Conservation (phyloP, 169 alveolate genomes). For the Plasmodium knowlesi region DNA sequence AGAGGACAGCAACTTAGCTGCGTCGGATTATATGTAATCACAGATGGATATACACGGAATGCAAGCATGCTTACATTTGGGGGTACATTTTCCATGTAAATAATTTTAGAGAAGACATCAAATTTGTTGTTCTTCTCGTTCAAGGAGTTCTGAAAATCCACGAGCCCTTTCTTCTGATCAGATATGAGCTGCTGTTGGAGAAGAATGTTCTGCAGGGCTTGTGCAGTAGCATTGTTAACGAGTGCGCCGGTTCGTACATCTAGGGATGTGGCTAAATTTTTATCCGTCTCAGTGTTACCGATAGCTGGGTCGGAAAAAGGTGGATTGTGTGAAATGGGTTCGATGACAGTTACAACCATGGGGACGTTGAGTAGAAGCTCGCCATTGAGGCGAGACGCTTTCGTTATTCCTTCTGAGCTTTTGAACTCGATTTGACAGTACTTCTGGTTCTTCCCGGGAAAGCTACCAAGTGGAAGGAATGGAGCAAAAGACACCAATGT, state of each 20-base stretch:
- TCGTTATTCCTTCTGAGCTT: conserved; percentile 76
- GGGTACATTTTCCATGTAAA: conserved; percentile 67
- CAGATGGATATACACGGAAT: background rate
- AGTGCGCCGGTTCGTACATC: background rate
- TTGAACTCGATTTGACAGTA: conserved; percentile 78
- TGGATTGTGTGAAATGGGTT: conserved; percentile 52
- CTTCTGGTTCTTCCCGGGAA: conserved; percentile 72
- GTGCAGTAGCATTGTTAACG: background rate
- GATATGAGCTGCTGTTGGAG: conserved; percentile 7
- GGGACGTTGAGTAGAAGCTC: conserved; percentile 62
- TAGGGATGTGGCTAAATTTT: background rate
- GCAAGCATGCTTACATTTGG: conserved; percentile 17
- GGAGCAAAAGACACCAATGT: background rate
- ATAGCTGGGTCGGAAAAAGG: conserved; percentile 5
- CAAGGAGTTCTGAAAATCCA: conserved; percentile 52
- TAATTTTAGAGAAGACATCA: conserved; percentile 69
- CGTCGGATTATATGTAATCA: background rate
- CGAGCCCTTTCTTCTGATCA: conserved; percentile 57
- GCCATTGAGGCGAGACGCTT: conserved; percentile 76
- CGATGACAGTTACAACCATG: conserved; percentile 76
- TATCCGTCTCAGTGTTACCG: background rate
- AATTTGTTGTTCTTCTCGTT: conserved; percentile 61
- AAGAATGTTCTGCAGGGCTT: conserved; percentile 34
- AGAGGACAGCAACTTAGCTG: background rate
- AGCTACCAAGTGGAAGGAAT: background rate